Base-by-base conservation (phyloP, 1,284 basidiomycete genomes). In the Acaromyces ingoldii region DNA sequence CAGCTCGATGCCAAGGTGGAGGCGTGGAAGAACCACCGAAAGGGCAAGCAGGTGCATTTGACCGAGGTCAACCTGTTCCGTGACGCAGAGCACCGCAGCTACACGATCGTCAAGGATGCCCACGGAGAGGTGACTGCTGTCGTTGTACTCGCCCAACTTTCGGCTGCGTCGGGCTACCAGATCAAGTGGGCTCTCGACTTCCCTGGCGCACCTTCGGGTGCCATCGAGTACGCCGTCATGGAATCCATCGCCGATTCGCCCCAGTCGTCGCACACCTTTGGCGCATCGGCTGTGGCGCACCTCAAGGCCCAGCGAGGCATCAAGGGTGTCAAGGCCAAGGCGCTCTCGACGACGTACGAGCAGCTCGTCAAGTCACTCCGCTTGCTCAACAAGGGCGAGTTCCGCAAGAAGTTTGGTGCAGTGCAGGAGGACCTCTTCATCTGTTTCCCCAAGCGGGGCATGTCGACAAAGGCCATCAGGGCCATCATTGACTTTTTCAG, bases 161-260 rank as follows among this genome's bases (percentile, higher is more conserved):
- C 81, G 4, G 76, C 80, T 3, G 67, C 75, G 51, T 76, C 81
- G 53, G 82, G 82, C 4, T 80, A 78, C 70, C 82, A 83, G 67
- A 79, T 83, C 72, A 83, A 83, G 68, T 83, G 81, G 80, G 79
- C 81, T 2, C 76, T 83, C 36, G 80, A 81, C 62, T 83, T 83
- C 76, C 81, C 81, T 7, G 77, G 76, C 28, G 79, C 81, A 6
- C 80, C 81, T n/a, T 74, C 77, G 28, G 82, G 81, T 50, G 78
- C 81, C 15, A 77, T 76, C 47, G 78, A 79, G 75, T 76, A 80
- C 58, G 79, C 81, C 53, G 76, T 83, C 44, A 60, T 79, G 37
- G 68, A 78, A 36, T 82, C 81, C 9, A 77, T 83, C 58, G 77
- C 79, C 51, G 74, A 78, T 53, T 77, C 78, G 7, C 80, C 80